These are phyloP conservation scores for Penicillium subrubescens DNA, from an alignment of 495 filamentous ascomycete genomes.

Conservation along the genomic window DNA sequence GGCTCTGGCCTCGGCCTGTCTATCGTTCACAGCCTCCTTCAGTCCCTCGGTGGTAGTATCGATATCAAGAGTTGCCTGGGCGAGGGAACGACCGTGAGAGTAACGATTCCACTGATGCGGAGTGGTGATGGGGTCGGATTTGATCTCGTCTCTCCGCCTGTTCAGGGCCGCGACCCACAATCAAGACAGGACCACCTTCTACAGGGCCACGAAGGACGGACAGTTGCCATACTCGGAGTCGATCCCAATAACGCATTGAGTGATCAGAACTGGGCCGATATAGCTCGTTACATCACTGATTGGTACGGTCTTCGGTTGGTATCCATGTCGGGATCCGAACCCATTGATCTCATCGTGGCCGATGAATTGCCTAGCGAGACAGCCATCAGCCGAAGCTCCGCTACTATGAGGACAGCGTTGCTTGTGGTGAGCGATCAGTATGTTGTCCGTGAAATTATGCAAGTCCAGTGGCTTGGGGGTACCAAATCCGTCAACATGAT, in stretches of 20 bases:
- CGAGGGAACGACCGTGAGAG: constrained; percentile 53
- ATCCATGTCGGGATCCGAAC: constrained; percentile 21
- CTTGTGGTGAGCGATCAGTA: background rate
- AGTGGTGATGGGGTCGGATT: background rate
- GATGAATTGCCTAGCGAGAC: constrained; percentile 29
- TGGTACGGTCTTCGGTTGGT: constrained; percentile 47
- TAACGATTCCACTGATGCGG: constrained; percentile 35
- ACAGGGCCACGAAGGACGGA: constrained; percentile 25
- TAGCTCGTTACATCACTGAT: constrained; percentile 36
- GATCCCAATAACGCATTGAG: constrained; percentile 20
- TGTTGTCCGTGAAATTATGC: background rate
- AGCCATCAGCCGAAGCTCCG: background rate
- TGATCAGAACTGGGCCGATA: constrained; percentile 24
- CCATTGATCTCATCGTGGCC: constrained; percentile 39
- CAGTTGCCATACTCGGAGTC: constrained; percentile 37
- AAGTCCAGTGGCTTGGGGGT: background rate
- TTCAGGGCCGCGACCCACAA: background rate
- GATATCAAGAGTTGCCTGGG: constrained; percentile 41
- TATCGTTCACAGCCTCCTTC: constrained; percentile 46
- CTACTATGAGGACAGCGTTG: background rate
- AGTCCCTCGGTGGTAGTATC: constrained; percentile 43
- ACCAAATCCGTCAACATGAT: constrained; percentile 38
- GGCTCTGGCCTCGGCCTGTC: constrained; percentile 49
- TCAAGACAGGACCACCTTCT: constrained; percentile 17
- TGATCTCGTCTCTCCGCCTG: background rate